Base-by-base conservation (phyloP, 176 grass and related monocot species). In the Miscanthus lutarioriparius region DNA sequence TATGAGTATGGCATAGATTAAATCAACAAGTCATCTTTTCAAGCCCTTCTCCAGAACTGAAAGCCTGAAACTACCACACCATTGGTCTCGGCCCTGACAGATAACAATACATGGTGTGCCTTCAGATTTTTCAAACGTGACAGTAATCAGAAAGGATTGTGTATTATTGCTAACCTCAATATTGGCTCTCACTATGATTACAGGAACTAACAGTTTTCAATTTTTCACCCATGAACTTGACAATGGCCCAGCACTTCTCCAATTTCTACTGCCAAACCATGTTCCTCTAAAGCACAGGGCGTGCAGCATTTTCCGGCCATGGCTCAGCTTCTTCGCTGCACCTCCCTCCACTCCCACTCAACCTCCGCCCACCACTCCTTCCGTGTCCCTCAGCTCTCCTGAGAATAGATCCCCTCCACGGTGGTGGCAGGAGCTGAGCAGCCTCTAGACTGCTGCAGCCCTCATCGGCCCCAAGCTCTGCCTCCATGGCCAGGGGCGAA, bases 131-230 rank as follows among this genome's bases (percentile, higher is more conserved):
- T 78, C 54, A 72, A 78, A 78, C 53, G 25, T 64, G 17, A 33
- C 8, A 65, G 23, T 37, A 67, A 72, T 39, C 61, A 25, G 20
- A 61, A 78, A 26, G 5, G 25, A 67, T 33, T 74, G 63, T 10
- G 48, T 30, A 39, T 15, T 32, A 39, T 10, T 56, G 15, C 61
- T 56, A 26, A 72, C 43, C 10, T 26, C 38, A 71, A 71, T 72
- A 11, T 27, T 22, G 44, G 2, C 7, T 27, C 62, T 67, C 19
- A 40, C n/a, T 79, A 70, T 25, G 65, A 53, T 41, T 54, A 73
- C 30, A 68, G 35, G 75, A 88, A 58, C 43, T 78, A 78, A 49
- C 35, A 53, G 25, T 83, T 83, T 74, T 47, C 64, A 70, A 64
- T 33, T 83, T 77, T 63, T 61, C 64, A 61, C 47, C 10, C 28